Conservation (phyloP, 805 yeast species). For the Pichia deserticola region DNA sequence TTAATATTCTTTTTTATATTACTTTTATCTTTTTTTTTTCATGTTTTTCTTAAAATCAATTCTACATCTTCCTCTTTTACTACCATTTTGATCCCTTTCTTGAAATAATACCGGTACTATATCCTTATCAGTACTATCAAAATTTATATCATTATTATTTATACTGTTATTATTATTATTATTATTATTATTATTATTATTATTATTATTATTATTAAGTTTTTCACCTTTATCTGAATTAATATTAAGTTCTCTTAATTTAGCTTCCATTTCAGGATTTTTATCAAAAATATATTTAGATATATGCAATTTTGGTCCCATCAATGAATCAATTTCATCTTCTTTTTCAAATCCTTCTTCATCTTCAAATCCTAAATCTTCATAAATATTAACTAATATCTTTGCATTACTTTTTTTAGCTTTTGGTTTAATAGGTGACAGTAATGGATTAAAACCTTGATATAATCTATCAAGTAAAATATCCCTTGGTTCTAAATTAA, state of each 20-base stretch:
- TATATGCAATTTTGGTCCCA: slow-evolving; percentile 16
- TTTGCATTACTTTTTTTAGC: slow-evolving; percentile 20
- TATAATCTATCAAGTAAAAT: slow-evolving; percentile 28
- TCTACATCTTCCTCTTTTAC: slow-evolving; percentile 8
- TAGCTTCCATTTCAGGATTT: slow-evolving; percentile 15
- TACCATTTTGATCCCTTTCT: not conserved
- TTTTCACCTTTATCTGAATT: not conserved
- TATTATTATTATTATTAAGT: too few relatives aligned
- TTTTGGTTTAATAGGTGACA: slow-evolving; percentile 21
- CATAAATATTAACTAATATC: slow-evolving; percentile 29
- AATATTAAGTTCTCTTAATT: slow-evolving; percentile 7
- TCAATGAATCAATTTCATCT: slow-evolving; percentile 8
- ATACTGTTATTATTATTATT: too few relatives aligned
- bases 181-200: not conserved
- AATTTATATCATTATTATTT: not conserved
- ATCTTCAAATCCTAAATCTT: slow-evolving; percentile 13
- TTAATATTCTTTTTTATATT: too few relatives aligned
- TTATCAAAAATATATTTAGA: slow-evolving; percentile 14
- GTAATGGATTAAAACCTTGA: slow-evolving; percentile 30
- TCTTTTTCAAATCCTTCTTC: slow-evolving; percentile 3
- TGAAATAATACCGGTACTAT: not conserved
- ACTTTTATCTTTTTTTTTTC: not conserved
- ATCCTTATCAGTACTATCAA: not conserved
- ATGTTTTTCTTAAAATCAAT: slow-evolving; percentile 7
- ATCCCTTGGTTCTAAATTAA: slow-evolving; percentile 27